Evolutionary conservation across 208 protist genomes (phyloP), one percentile per base, ranked within the genome.

Genomic region (Lotmaria passim): DNA sequence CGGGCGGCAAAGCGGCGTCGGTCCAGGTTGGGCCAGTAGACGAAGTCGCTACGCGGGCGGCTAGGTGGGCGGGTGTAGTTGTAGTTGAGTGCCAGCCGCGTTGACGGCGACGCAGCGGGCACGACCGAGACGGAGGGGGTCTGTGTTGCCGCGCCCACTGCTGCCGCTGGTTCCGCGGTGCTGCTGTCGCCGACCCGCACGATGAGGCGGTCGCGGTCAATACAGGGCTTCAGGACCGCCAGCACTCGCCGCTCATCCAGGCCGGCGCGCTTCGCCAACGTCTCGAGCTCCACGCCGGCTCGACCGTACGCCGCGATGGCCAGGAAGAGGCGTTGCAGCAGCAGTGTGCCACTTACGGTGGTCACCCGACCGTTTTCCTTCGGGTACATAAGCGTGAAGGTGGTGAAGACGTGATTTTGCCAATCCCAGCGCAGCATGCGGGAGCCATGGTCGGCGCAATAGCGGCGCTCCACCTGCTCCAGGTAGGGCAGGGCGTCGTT

Each of bases 1-100:
- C 60, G 26, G 41, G 50, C 26, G 48, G 19, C 30, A 56, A 48
- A 47, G 43, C 44, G 65, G 34, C 59, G 46, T 47, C 62, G 65
- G n/a, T 70, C 64, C 26, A 43, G 30, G 44, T 41, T 41, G 28
- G 68, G 69, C 69, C 71, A 78, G 51, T 80, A 77, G 23, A 21
- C 62, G 69, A 74, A 84, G 36, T 69, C 73, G 15, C 72, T 58
- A 44, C 68, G 73, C 38, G 68, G 47, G 38, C 31, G 44, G 15
- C 69, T 46, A 2, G 36, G 33, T 8, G 75, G 69, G 4, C 75
- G 67, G 33, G 44, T 52, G 31, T 56, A 69, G 21, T 73, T 59
- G 51, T 83, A 82, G 57, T 81, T 79, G 38, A 87, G 66, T 11
- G 60, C 75, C 15, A 85, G 73, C 8, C 73, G 62, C 44, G 77